phyloP scores from a whole-genome alignment of 192 early-diverging fungal genomes.

The Thoreauomyces humboldtii region DNA sequence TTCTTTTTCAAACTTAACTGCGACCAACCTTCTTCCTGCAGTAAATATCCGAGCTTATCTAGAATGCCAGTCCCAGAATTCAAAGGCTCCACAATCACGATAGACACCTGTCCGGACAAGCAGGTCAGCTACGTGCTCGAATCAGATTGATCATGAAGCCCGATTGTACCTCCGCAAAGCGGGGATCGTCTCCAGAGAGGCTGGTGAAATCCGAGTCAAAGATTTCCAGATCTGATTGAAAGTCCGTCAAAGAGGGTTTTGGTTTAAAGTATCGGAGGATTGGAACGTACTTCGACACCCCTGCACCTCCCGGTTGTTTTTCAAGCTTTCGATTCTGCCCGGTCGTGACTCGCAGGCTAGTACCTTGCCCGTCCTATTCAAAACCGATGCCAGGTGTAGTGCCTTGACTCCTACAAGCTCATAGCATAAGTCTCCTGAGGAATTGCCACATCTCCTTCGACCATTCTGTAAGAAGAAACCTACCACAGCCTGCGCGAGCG shows the following conservation, averaged over 20 bases:
- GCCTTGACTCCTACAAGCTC: conserved; percentile 92
- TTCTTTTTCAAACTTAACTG: too few species aligned
- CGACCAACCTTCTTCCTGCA: conserved; percentile 60
- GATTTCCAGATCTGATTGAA: conserved; percentile 36
- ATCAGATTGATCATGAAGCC: too few species aligned
- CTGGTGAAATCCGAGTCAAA: conserved; percentile 10
- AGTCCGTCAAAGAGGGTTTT: not conserved
- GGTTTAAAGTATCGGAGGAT: not conserved
- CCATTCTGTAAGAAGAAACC: too few species aligned
- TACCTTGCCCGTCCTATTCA: conserved; percentile 75
- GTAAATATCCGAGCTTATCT: conserved; percentile 76
- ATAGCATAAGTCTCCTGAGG: too few species aligned
- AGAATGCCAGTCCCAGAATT: conserved; percentile 91
- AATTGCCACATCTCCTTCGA: too few species aligned
- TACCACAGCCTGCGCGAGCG: conserved; percentile 51
- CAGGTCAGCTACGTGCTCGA: too few species aligned
- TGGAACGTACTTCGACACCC: conserved; percentile 57
- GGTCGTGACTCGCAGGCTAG: conserved; percentile 84
- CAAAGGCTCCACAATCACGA: conserved; percentile 79
- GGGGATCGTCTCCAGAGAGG: conserved; percentile 4
- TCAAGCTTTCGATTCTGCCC: conserved; percentile 69
- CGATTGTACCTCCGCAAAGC: conserved; percentile 61
- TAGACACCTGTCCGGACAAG: conserved; percentile 39
- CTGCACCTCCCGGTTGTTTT: conserved; percentile 62
- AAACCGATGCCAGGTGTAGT: conserved; percentile 77